These are phyloP conservation scores for Trichosphaerium sp. DNA, from an alignment of 78 protist species.

Conservation along the genomic window DNA sequence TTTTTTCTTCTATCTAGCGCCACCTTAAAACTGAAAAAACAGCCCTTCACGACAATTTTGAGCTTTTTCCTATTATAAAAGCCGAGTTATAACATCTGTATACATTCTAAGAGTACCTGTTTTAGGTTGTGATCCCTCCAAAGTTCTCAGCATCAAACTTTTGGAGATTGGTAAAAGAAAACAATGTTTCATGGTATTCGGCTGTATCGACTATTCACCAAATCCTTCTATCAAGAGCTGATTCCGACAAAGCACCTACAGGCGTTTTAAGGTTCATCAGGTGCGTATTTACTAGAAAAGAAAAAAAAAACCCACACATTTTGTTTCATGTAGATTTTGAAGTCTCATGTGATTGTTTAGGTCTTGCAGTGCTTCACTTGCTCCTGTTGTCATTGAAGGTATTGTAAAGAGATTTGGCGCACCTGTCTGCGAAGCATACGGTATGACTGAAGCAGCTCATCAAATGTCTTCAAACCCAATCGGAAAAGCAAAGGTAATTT, in stretches of 20 bases:
- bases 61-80: no score
- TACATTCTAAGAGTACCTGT: no score
- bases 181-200: constrained; percentile 51
- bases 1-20: no score
- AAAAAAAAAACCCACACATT: no score
- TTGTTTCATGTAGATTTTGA: no score
- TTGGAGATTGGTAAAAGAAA: constrained; percentile 38
- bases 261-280: constrained; percentile 49
- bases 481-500: constrained; percentile 42
- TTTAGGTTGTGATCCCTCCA: neutral
- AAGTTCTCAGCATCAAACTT: constrained; percentile 48
- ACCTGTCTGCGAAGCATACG: constrained; percentile 75
- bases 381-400: constrained; percentile 49
- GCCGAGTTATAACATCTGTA: no score
- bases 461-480: constrained; percentile 68
- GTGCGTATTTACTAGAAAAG: no score
- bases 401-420: constrained; percentile 51
- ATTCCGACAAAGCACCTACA: neutral
- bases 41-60: no score
- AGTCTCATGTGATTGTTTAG: no score
- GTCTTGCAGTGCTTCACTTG: constrained; percentile 43
- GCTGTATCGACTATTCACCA: constrained; percentile 79
- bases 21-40: no score
- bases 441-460: constrained; percentile 75
- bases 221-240: constrained; percentile 25